phyloP scores from a whole-genome alignment of 441 rosid genomes.

The Theobroma grandiflorum region DNA sequence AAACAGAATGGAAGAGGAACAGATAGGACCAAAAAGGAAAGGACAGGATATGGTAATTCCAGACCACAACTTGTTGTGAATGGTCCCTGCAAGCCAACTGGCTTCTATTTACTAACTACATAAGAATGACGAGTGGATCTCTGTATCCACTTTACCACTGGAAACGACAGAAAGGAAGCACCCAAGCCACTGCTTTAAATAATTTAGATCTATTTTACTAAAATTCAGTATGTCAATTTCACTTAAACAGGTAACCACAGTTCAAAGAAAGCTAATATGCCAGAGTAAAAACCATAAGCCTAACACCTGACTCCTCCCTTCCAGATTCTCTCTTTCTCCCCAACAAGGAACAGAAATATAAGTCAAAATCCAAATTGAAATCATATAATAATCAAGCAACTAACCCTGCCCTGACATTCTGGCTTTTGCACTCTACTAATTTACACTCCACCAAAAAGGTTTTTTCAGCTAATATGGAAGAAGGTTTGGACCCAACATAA shows the following conservation, averaged over 20 bases:
- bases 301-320: background rate
- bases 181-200: background rate
- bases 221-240: slow-evolving; percentile 2
- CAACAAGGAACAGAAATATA: background rate
- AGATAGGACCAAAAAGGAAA: slow-evolving; percentile 11
- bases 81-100: slow-evolving; percentile 31
- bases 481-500: background rate
- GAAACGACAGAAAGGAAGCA: background rate
- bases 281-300: background rate
- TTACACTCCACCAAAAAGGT: background rate
- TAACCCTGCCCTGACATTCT: background rate
- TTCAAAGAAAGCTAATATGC: background rate
- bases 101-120: slow-evolving; percentile 8
- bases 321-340: slow-evolving; percentile 8
- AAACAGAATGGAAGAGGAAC: background rate
- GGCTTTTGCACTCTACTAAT: background rate
- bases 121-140: slow-evolving; percentile 14
- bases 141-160: slow-evolving; percentile 15
- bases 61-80: slow-evolving; percentile 29
- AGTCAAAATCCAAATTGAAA: background rate
- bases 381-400: slow-evolving; percentile 1
- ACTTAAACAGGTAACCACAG: background rate
- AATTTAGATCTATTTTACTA: background rate
- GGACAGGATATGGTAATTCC: slow-evolving; percentile 20
- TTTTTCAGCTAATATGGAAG: background rate